Percentiles rank a stretch among this genome's conserved stretches.
phyloP scores from a whole-genome alignment of 2,329 filamentous ascomycete genomes.

The Stachybotrys chartarum region DNA sequence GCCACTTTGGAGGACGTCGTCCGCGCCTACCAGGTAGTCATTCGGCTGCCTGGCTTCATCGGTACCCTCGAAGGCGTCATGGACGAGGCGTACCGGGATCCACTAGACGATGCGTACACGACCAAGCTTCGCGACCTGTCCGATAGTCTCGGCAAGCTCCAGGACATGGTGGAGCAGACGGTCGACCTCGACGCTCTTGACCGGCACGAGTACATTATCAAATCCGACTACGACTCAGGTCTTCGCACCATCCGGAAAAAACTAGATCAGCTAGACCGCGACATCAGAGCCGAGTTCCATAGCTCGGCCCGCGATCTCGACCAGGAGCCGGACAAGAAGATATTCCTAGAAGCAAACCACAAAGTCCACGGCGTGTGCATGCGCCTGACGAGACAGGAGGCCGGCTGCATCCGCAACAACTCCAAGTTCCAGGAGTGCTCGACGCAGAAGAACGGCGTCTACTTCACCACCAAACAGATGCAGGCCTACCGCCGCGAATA shows the following conservation, averaged over 20 bases:
- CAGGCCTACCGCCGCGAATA: conserved; percentile 80
- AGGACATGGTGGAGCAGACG: conserved; percentile 98
- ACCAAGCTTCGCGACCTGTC: conserved; percentile 70
- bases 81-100: conserved; percentile 87
- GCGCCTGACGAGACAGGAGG: conserved; percentile 83
- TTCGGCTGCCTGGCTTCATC: conserved; percentile 84
- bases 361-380: conserved; percentile 96
- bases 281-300: conserved; percentile 78
- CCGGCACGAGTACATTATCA: conserved; percentile 98
- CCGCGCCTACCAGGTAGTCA: conserved; percentile 87
- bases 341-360: conserved; percentile 88
- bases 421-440: conserved; percentile 87
- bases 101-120: conserved; percentile 82
- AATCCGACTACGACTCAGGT: conserved; percentile 91
- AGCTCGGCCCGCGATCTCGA: conserved; percentile 72
- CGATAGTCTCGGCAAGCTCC: conserved; percentile 74
- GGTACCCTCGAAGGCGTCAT: conserved; percentile 86
- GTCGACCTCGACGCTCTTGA: conserved; percentile 93
- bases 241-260: conserved; percentile 85
- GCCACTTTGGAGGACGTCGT: conserved; percentile 95
- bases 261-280: conserved; percentile 72
- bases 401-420: conserved; percentile 88
- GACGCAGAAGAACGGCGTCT: conserved; percentile 98
- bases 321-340: conserved; percentile 96
- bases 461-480: conserved; percentile 84